Conservation (phyloP, 192 early-diverging fungal species). For the Kickxella alabastrina region DNA sequence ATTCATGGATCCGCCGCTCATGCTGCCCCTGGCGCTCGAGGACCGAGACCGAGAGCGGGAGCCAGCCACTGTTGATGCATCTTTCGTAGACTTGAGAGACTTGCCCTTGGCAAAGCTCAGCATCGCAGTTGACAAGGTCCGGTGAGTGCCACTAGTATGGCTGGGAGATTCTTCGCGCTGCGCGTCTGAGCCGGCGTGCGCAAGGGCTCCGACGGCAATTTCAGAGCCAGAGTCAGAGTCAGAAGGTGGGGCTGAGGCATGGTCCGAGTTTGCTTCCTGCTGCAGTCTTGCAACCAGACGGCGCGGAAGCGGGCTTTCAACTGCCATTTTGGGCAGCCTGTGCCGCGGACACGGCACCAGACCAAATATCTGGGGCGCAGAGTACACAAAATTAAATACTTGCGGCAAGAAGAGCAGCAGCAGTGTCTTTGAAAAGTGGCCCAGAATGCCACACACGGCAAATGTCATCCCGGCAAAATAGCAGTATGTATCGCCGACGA, state of each 20-base stretch:
- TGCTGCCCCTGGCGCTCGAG: not conserved
- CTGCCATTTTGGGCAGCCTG: slow-evolving; percentile 68
- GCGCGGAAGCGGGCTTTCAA: slow-evolving; percentile 17
- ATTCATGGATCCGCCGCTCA: not conserved
- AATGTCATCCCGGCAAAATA: slow-evolving; percentile 99
- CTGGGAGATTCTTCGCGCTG: not conserved
- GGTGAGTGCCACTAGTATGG: slow-evolving; percentile 5
- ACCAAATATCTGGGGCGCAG: slow-evolving; percentile 89
- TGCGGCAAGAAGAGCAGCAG: slow-evolving; percentile 94
- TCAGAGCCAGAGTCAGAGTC: slow-evolving; percentile 17
- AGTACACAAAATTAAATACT: slow-evolving; percentile 96
- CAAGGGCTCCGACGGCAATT: not conserved
- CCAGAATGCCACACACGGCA: slow-evolving; percentile 92
- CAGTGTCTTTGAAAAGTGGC: slow-evolving; percentile 91
- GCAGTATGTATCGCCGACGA: slow-evolving; percentile 95
- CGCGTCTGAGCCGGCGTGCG: not conserved
- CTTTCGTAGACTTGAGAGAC: slow-evolving; percentile 1
- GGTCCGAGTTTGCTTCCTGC: slow-evolving; percentile 9
- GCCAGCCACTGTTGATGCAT: not conserved
- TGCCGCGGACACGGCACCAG: slow-evolving; percentile 96
- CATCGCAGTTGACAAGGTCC: slow-evolving; percentile 40
- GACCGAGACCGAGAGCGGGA: slow-evolving; percentile 7
- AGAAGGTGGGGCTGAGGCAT: not conserved
- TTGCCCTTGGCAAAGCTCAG: slow-evolving; percentile 44
- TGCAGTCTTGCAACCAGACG: slow-evolving; percentile 11